Conservation (phyloP, 2,329 filamentous ascomycete genomes). For the Aureobasidium mangrovei region DNA sequence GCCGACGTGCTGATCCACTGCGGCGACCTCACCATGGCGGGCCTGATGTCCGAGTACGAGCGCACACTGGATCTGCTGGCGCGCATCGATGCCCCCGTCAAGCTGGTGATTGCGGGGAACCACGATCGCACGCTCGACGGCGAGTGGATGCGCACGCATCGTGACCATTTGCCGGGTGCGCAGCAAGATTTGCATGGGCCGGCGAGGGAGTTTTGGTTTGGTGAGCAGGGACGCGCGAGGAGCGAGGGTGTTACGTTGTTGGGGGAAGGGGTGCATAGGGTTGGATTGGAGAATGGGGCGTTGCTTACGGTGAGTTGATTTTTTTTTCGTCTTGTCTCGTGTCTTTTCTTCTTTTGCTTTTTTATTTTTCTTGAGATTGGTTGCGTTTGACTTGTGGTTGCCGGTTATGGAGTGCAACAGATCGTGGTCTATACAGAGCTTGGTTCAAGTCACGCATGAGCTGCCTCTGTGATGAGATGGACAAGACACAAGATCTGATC, state of each 20-base stretch:
- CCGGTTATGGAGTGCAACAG: too few species aligned
- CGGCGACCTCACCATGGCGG: conserved; percentile 50
- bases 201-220: conserved; percentile 40
- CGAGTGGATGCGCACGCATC: conserved; percentile 22
- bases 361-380: too few species aligned
- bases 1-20: conserved; percentile 50
- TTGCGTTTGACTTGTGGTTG: too few species aligned
- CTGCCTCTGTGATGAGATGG: too few species aligned
- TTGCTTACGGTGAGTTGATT: conserved; percentile 28
- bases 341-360: too few species aligned
- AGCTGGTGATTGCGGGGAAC: conserved; percentile 55
- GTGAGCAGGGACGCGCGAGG: conserved; percentile 23
- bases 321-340: background rate
- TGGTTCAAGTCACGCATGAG: too few species aligned
- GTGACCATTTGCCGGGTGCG: background rate
- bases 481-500: too few species aligned
- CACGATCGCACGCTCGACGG: conserved; percentile 52
- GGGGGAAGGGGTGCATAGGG: conserved; percentile 44
- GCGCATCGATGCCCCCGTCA: conserved; percentile 44
- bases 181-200: conserved; percentile 17
- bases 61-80: conserved; percentile 40
- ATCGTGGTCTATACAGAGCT: too few species aligned
- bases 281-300: conserved; percentile 42
- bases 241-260: conserved; percentile 24
- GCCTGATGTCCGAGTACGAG: conserved; percentile 40